Base-by-base conservation (phyloP, 1,284 basidiomycete genomes). In the Irpex sp. region DNA sequence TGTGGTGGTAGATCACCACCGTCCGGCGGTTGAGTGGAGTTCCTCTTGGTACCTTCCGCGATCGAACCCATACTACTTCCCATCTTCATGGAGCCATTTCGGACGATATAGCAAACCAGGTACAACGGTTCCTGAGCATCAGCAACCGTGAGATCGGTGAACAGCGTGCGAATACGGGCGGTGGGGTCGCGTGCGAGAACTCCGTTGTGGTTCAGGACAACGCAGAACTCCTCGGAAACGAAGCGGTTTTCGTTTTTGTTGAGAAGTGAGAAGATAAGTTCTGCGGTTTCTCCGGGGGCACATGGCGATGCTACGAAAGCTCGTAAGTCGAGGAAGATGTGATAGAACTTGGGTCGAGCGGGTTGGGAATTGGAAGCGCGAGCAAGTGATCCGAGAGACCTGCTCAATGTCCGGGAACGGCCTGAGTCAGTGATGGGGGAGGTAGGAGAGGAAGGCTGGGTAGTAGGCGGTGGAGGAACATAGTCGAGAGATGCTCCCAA, bases 251-350 rank as follows among this genome's bases (percentile, higher is more conserved):
- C 91, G 57, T 86, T 83, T 70, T 92, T 91, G 76, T 91, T 93
- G 82, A 94, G 98, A 4, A 99, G 83, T 2, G 94, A 95, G 77
- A 98, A 97, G 75, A 91, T 95, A 4, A 99, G 86, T 73, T 99
- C 96, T 4, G 89, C 92, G 0, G 92, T 92, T 75, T 98, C 96
- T 13, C 95, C 95, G 0, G 94, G 90, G 0, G 87, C 82, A 75
- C 95, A 98, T 1, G 90, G 90, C 5, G 90, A 91, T 5, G 95
- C 96, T 31, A 96, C 90, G 70, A 98, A 96, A 0, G 95, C 94
- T 43, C 93, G 89, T 11, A 98, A 77, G 68, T 98, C 95, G 64
- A 98, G 82, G 69, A 90, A 92, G 63, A 96, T 83, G 71, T 98
- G 95, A 72, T 91, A 94, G 73, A 95, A 94, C 68, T 90, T 90